These are phyloP conservation scores for Pichia pseudocactophila DNA, from an alignment of 805 yeast species.

Conservation along the genomic window DNA sequence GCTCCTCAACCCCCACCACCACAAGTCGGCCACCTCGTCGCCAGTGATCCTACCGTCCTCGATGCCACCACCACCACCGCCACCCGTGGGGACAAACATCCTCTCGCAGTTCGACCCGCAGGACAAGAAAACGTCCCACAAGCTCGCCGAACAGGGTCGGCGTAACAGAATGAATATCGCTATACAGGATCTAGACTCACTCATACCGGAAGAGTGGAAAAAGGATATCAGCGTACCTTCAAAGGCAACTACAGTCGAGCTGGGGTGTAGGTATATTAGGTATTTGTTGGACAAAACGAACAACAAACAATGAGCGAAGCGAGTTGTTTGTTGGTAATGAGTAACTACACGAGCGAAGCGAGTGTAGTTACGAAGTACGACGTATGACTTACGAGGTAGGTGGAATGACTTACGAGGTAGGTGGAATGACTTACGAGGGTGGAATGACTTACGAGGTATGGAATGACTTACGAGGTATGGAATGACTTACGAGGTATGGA, in stretches of 20 bases:
- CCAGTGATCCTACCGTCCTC: conserved; percentile 31
- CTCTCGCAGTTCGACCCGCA: conserved; percentile 2
- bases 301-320: conserved; percentile 28
- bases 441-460: no score
- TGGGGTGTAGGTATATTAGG: conserved; percentile 66
- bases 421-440: no score
- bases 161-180: conserved; percentile 89
- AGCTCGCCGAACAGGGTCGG: conserved; percentile 93
- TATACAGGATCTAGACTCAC: conserved; percentile 57
- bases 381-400: no score
- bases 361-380: no score
- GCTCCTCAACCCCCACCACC: conserved; percentile 25
- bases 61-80: not conserved
- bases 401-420: no score
- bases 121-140: conserved; percentile 66
- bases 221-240: conserved; percentile 64
- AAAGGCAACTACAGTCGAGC: conserved; percentile 91
- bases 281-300: conserved; percentile 33
- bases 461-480: no score
- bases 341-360: no score
- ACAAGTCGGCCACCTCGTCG: conserved; percentile 25
- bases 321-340: no score
- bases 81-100: conserved; percentile 9
- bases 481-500: no score
- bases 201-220: conserved; percentile 54